phyloP scores from a whole-genome alignment of 257 asterid species.

The Solanum virginianum region DNA sequence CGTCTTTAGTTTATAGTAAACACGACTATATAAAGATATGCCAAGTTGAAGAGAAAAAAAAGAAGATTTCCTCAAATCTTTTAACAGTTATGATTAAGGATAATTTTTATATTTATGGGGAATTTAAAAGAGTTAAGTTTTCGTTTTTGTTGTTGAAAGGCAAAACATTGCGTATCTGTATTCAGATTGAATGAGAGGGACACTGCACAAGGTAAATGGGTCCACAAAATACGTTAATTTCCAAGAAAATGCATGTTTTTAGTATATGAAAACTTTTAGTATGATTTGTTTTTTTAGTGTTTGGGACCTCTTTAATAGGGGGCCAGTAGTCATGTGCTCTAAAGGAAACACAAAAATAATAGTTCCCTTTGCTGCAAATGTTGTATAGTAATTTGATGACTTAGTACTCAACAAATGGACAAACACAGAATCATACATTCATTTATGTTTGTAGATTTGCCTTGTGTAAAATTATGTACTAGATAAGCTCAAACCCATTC shows the following conservation, averaged over 20 bases:
- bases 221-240: conserved; percentile 48
- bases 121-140: no score
- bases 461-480: not conserved
- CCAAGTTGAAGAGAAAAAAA: conserved; percentile 25
- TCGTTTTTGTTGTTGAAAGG: conserved; percentile 10
- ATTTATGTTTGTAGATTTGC: not conserved
- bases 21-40: conserved; percentile 5
- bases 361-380: not conserved
- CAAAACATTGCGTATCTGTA: conserved; percentile 33
- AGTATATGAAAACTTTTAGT: not conserved
- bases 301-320: conserved; percentile 32
- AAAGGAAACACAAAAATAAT: not conserved
- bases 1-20: conserved; percentile 5
- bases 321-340: not conserved
- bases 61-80: conserved; percentile 39
- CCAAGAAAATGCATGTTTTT: conserved; percentile 8
- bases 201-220: conserved; percentile 12
- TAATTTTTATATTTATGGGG: not conserved
- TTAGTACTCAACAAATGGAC: conserved; percentile 2
- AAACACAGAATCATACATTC: not conserved
- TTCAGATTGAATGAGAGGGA: conserved; percentile 54
- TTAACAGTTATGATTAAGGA: not conserved
- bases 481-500: not conserved
- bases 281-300: not conserved
- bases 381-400: not conserved